Conservation (phyloP, 371 early-diverging fungal genomes). For the Phascolomyces articulosus region DNA sequence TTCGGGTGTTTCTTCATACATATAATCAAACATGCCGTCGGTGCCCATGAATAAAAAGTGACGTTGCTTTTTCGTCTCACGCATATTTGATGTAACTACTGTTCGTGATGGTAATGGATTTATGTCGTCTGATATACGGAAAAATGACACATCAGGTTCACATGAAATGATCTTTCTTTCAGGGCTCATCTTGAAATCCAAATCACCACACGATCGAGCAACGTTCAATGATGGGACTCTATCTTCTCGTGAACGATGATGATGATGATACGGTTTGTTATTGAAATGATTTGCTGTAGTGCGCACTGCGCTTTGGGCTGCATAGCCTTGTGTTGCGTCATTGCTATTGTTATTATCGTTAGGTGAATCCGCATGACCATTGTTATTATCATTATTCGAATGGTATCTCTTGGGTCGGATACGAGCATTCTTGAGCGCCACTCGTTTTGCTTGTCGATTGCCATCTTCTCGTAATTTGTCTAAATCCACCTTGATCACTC, state of each 20-base stretch:
- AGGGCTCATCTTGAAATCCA: slow-evolving; percentile 65
- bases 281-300: slow-evolving; percentile 25
- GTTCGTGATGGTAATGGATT: slow-evolving; percentile 2
- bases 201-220: slow-evolving; percentile 67
- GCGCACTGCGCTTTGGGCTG: slow-evolving; percentile 35
- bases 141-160: slow-evolving; percentile 65
- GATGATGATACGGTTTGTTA: slow-evolving; percentile 11
- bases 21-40: slow-evolving; percentile 54
- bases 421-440: slow-evolving; percentile 61
- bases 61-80: slow-evolving; percentile 38
- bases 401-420: slow-evolving; percentile 50
- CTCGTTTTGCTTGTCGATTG: slow-evolving; percentile 54
- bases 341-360: background rate
- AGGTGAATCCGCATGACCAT: background rate
- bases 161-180: slow-evolving; percentile 57
- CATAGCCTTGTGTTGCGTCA: slow-evolving; percentile 16
- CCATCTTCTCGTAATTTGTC: slow-evolving; percentile 49
- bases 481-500: slow-evolving; percentile 63
- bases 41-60: slow-evolving; percentile 55
- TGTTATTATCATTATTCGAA: slow-evolving; percentile 1
- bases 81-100: slow-evolving; percentile 23
- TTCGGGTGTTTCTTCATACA: slow-evolving; percentile 55
- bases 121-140: slow-evolving; percentile 43
- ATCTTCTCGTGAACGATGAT: slow-evolving; percentile 36
- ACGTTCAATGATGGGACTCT: slow-evolving; percentile 61